Conservation (phyloP, 257 asterid species). For the Rhazya stricta region DNA sequence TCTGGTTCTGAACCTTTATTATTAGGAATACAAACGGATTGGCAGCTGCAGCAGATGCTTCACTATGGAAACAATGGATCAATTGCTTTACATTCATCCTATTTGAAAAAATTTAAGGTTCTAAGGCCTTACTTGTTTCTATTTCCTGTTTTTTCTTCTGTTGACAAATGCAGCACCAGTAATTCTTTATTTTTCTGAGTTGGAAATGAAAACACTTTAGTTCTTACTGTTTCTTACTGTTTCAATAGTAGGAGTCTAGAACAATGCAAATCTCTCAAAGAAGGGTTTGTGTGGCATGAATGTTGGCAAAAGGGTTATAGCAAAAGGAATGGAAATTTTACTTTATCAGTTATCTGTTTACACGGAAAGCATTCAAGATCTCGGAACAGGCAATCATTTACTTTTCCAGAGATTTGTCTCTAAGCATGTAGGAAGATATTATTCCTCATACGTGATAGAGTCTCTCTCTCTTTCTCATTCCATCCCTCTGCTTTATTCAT, state of each 20-base stretch:
- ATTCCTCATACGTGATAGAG: too few relatives aligned
- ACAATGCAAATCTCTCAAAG: not conserved
- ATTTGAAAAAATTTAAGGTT: constrained; percentile 44
- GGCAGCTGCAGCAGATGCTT: constrained; percentile 63
- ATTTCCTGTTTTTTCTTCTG: not conserved
- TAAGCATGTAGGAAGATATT: too few relatives aligned
- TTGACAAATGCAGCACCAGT: not conserved
- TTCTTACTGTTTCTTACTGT: not conserved
- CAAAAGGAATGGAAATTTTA: not conserved
- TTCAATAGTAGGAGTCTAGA: not conserved
- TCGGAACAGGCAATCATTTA: not conserved
- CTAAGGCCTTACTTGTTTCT: not conserved
- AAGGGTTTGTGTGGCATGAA: not conserved
- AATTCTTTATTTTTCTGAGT: too few relatives aligned
- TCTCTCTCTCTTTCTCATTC: too few relatives aligned
- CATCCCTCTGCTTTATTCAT: too few relatives aligned
- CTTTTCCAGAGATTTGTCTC: not conserved
- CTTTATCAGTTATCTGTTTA: not conserved
- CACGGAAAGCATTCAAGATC: not conserved
- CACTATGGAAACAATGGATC: constrained; percentile 42
- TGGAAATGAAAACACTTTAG: too few relatives aligned
- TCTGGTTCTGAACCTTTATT: constrained; percentile 30
- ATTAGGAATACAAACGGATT: constrained; percentile 49
- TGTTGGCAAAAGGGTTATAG: too few relatives aligned
- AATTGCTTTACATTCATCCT: constrained; percentile 34